Evolutionary conservation across 2,329 filamentous ascomycete species (phyloP).

Genomic region (Clonostachys rhizophaga): DNA sequence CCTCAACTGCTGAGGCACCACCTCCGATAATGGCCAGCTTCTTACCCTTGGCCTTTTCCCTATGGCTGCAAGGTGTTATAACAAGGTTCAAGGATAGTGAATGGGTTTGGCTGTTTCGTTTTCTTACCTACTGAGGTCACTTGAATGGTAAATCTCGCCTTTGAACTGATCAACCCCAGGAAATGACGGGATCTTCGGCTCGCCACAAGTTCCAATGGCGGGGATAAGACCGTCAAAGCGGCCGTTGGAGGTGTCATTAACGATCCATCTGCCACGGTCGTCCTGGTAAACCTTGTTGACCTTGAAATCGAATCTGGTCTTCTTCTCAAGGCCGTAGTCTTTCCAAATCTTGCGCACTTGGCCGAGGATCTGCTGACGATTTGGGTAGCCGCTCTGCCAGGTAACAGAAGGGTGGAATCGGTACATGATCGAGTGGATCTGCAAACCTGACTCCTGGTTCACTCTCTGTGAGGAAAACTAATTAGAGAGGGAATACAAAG

Average conservation of each 20-base stretch:
- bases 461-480: slow-evolving; percentile 51
- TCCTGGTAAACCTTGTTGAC: slow-evolving; percentile 69
- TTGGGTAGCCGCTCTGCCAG: slow-evolving; percentile 74
- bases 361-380: slow-evolving; percentile 68
- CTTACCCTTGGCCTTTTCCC: slow-evolving; percentile 68
- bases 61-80: slow-evolving; percentile 7
- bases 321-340: slow-evolving; percentile 64
- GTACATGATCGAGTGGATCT: slow-evolving; percentile 86
- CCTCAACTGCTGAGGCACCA: slow-evolving; percentile 77
- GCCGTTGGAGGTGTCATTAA: slow-evolving; percentile 68
- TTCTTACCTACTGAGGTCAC: slow-evolving; percentile 58
- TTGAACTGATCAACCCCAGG: slow-evolving; percentile 68
- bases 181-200: slow-evolving; percentile 68
- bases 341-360: slow-evolving; percentile 73
- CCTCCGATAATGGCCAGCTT: slow-evolving; percentile 73
- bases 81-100: neutral
- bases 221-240: slow-evolving; percentile 75
- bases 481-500: neutral
- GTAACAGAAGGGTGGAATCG: slow-evolving; percentile 77
- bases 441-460: slow-evolving; percentile 76
- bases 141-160: slow-evolving; percentile 71
- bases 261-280: slow-evolving; percentile 65
- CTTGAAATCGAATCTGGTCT: slow-evolving; percentile 66
- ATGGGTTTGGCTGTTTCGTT: neutral
- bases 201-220: slow-evolving; percentile 76